Conservation (phyloP, 306 rosid genomes). For the Castanea sativa region DNA sequence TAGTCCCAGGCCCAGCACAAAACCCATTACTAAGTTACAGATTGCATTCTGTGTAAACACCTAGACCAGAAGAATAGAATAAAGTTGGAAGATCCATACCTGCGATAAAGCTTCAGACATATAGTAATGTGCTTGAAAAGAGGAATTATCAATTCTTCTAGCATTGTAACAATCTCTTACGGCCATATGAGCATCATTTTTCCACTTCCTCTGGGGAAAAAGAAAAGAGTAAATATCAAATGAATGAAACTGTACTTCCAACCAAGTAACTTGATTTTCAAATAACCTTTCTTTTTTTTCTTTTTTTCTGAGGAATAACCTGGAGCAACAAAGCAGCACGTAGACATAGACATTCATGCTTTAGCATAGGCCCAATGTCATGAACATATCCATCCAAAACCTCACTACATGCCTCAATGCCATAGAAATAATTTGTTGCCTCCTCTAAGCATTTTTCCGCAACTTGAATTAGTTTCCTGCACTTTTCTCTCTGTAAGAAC, state of each 20-base stretch:
- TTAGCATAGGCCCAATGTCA: constrained; percentile 45
- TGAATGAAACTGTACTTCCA: neutral
- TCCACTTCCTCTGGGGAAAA: constrained; percentile 82
- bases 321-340: constrained; percentile 80
- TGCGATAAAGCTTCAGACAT: constrained; percentile 93
- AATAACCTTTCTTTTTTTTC: constrained; percentile 40
- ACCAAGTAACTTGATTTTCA: constrained; percentile 21
- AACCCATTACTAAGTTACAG: neutral
- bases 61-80: neutral
- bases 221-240: constrained; percentile 8
- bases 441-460: constrained; percentile 61
- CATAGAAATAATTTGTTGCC: constrained; percentile 44
- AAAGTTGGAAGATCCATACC: constrained; percentile 28
- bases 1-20: neutral
- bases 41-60: neutral
- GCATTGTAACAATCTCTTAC: constrained; percentile 85
- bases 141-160: constrained; percentile 54
- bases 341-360: constrained; percentile 65
- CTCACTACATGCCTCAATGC: constrained; percentile 91
- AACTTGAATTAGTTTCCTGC: constrained; percentile 64
- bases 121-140: constrained; percentile 55
- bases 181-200: constrained; percentile 91
- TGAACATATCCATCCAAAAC: constrained; percentile 64
- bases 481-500: constrained; percentile 67
- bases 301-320: constrained; percentile 32